phyloP scores from a whole-genome alignment of 306 rosid genomes.

The Glycine soja region DNA sequence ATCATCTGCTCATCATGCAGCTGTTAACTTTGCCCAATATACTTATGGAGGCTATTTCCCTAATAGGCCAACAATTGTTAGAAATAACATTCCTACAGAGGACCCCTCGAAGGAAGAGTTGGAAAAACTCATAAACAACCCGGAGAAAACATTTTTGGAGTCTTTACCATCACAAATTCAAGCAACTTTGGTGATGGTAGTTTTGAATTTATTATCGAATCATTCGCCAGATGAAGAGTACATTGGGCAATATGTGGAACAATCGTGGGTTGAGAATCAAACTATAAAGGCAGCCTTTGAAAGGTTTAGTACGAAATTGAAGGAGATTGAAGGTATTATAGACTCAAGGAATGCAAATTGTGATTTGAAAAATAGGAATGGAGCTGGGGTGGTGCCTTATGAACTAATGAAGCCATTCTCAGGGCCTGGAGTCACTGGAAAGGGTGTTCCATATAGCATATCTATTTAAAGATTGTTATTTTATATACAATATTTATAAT shows the following conservation, averaged over 20 bases:
- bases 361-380: not conserved
- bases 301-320: not conserved
- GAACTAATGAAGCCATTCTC: not conserved
- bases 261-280: not conserved
- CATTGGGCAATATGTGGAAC: not conserved
- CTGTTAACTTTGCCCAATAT: constrained; percentile 38
- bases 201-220: not conserved
- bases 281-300: not conserved
- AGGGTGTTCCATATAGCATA: constrained; percentile 6
- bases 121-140: not conserved
- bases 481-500: not conserved
- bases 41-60: constrained; percentile 7
- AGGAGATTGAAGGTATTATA: not conserved
- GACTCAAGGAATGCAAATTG: not conserved
- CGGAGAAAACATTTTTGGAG: not conserved
- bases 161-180: not conserved
- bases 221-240: constrained; percentile 1
- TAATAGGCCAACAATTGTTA: not conserved
- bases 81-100: not conserved
- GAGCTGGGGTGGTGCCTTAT: constrained; percentile 3
- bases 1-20: constrained; percentile 50
- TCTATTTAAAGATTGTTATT: not conserved
- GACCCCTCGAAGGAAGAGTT: not conserved
- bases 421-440: not conserved
- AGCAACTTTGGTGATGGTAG: not conserved